These are phyloP conservation scores for Auriscalpium microsporum DNA, from an alignment of 768 basidiomycete genomes.

Conservation along the genomic window DNA sequence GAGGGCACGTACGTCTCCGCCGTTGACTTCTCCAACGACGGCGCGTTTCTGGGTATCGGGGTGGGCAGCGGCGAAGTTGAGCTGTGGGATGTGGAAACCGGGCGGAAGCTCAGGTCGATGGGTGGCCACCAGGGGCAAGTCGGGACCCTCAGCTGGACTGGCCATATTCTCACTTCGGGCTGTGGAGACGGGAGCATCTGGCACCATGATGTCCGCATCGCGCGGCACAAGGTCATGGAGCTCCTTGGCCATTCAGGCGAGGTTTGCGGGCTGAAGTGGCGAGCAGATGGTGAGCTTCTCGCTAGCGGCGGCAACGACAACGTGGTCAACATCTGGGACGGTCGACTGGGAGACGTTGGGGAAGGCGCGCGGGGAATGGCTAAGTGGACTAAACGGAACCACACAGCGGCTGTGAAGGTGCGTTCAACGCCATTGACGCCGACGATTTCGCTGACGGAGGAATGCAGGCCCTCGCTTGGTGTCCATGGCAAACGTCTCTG, in stretches of 20 bases:
- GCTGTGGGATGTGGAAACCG: conserved; percentile 85
- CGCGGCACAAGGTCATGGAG: conserved; percentile 67
- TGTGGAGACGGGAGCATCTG: conserved; percentile 93
- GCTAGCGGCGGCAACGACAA: conserved; percentile 98
- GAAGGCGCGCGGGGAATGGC: conserved; percentile 49
- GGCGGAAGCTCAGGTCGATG: conserved; percentile 86
- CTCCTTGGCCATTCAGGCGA: conserved; percentile 89
- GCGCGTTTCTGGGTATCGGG: conserved; percentile 76
- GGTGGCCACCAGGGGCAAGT: conserved; percentile 76
- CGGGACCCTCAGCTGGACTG: conserved; percentile 79
- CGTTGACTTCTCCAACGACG: conserved; percentile 74
- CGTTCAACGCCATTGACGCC: not conserved
- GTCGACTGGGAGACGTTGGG: conserved; percentile 35
- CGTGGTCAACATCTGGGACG: conserved; percentile 98
- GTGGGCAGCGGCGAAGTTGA: conserved; percentile 79
- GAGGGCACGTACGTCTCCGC: conserved; percentile 70
- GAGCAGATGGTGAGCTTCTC: conserved; percentile 75
- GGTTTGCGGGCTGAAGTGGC: conserved; percentile 79
- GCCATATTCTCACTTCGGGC: conserved; percentile 79
- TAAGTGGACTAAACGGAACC: conserved; percentile 88
- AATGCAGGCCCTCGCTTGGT: conserved; percentile 88
- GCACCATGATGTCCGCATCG: conserved; percentile 89
- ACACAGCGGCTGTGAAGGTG: conserved; percentile 81
- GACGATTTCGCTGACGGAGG: not conserved
- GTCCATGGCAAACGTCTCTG: conserved; percentile 69